phyloP scores from a whole-genome alignment of 2,329 filamentous ascomycete genomes.

The Septoria linicola region DNA sequence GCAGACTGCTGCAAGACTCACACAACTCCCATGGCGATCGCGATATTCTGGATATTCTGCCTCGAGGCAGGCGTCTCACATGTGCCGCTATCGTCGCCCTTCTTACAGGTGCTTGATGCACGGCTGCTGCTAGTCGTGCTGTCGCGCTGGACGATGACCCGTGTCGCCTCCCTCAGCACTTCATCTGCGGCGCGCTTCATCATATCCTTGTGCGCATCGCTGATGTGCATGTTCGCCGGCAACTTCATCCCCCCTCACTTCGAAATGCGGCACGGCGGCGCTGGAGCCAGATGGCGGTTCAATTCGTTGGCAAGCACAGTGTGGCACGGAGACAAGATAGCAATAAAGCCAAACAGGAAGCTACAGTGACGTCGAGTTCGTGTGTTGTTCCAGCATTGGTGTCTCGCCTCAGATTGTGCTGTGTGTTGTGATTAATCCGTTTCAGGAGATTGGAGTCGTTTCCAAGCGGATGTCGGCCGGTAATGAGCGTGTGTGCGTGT shows the following conservation, averaged over 20 bases:
- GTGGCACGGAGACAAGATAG: too few species aligned
- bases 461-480: conserved; percentile 5
- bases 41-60: conserved; percentile 32
- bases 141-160: conserved; percentile 27
- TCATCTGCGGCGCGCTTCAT: conserved; percentile 24
- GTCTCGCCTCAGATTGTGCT: not conserved
- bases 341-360: conserved; percentile 4
- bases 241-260: conserved; percentile 13
- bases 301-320: too few species aligned
- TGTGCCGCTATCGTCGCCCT: conserved; percentile 27
- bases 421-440: conserved; percentile 1
- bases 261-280: conserved; percentile 1
- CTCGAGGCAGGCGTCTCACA: conserved; percentile 34
- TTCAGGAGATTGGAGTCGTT: conserved; percentile 2
- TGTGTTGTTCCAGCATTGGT: not conserved
- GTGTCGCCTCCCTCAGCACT: conserved; percentile 25
- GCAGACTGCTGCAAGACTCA: conserved; percentile 27
- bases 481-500: conserved; percentile 12
- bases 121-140: conserved; percentile 17
- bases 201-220: conserved; percentile 12
- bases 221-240: conserved; percentile 6
- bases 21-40: conserved; percentile 39
- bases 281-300: conserved; percentile 12
- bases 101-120: conserved; percentile 28
- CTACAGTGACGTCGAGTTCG: conserved; percentile 10